Percentiles rank a stretch among this genome's conserved stretches.
Evolutionary conservation across 495 filamentous ascomycete species (phyloP).

Genomic region (Apodospora peruviana): DNA sequence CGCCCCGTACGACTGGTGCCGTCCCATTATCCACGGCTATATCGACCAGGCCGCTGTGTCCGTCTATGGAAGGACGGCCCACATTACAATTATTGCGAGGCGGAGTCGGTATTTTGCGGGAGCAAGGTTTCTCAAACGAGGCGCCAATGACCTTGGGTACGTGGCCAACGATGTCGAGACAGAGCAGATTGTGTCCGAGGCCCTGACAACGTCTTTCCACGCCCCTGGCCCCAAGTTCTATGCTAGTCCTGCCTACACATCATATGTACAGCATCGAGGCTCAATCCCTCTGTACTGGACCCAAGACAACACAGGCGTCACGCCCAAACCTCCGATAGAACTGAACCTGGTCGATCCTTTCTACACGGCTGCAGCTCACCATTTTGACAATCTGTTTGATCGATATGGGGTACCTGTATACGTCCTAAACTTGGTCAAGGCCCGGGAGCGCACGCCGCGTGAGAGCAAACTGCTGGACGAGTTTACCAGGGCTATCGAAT

Average conservation of each 20-base stretch:
- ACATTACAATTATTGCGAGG: conserved; percentile 89
- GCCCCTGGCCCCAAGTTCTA: conserved; percentile 80
- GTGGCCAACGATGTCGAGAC: conserved; percentile 99
- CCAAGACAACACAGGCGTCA: conserved; percentile 91
- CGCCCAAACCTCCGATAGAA: conserved; percentile 92
- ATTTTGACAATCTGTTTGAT: conserved; percentile 94
- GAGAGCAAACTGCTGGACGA: conserved; percentile 88
- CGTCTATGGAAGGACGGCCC: conserved; percentile 76
- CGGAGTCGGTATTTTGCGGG: conserved; percentile 92
- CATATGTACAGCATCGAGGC: conserved; percentile 93
- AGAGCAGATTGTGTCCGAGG: conserved; percentile 95
- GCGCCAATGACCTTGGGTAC: conserved; percentile 91
- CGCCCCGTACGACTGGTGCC: conserved; percentile 88
- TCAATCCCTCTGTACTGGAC: conserved; percentile 98
- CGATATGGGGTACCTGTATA: conserved; percentile 90
- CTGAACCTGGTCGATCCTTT: conserved; percentile 92
- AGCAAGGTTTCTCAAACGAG: conserved; percentile 88
- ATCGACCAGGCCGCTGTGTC: conserved; percentile 85
- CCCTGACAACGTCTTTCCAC: conserved; percentile 91
- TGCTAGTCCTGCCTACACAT: conserved; percentile 86
- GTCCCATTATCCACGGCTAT: conserved; percentile 93
- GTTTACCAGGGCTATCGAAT: conserved; percentile 81
- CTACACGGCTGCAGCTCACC: conserved; percentile 89
- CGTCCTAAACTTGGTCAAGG: conserved; percentile 89
- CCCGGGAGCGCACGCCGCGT: conserved; percentile 80